Base-by-base conservation (phyloP, 345 rosid genomes). In the Murraya koenigii region DNA sequence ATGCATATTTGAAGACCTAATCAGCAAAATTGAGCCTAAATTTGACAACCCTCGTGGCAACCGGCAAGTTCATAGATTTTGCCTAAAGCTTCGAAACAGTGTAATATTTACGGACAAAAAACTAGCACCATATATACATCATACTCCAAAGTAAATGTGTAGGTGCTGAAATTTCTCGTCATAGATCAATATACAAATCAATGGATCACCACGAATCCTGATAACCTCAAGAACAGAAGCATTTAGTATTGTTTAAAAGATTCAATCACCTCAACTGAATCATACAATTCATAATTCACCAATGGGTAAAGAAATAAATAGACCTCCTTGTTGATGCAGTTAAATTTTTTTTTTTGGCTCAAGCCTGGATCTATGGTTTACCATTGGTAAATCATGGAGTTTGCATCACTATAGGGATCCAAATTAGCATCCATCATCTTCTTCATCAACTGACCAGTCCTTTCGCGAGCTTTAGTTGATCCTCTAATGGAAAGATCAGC, bases 401-500 rank as follows among this genome's bases (percentile, higher is more conserved):
- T 78, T 47, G 61, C 87, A 49, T 71, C 85, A 17, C 39, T 15
- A n/a, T 54, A 28, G 6, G 79, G 28, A 47, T 68, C 78, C 30
- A 65, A 56, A 62, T 71, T 80, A 25, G 79, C 80, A 25, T 88
- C 93, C 82, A 75, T 82, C 80, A 80, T 69, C 79, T 81, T 89
- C 79, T 81, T 89, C 86, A 88, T 83, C 14, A 89, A 68, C 82
- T 25, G 77, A 39, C 25, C 64, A 5, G 88, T 85, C 79, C 82
- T 86, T 71, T 91, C 92, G 14, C 95, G 83, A 54, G 85, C 91
- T 77, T 33, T 84, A 10, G 75, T 61, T 0, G 92, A 91, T 39
- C 91, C 90, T 64, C 89, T 79, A 15, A 91, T 89, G 0, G 89
- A 86, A 54, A 91, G 72, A 81, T 91, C 94, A 25, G 87, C 89